phyloP scores from a whole-genome alignment of 331 rosid genomes.

The Telfairia occidentalis region DNA sequence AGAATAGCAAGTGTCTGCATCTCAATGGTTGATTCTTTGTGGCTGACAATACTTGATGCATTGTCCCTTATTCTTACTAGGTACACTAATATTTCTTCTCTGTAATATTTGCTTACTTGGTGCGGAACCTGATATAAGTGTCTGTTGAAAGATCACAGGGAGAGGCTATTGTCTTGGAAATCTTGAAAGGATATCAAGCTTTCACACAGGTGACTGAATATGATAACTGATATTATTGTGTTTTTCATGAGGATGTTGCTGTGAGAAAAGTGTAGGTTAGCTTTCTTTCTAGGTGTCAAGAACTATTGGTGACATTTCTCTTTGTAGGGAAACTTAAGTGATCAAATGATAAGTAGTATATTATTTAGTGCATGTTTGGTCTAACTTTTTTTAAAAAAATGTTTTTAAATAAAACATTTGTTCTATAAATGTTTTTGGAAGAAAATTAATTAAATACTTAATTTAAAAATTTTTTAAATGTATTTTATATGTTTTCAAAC shows the following conservation, averaged over 20 bases:
- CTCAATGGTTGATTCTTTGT: conserved; percentile 87
- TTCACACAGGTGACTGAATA: conserved; percentile 63
- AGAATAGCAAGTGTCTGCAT: conserved; percentile 65
- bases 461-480: too few species aligned
- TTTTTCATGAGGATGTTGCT: background rate
- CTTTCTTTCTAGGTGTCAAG: background rate
- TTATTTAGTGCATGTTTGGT: too few species aligned
- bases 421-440: too few species aligned
- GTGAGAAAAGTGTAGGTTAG: background rate
- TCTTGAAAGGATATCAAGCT: conserved; percentile 94
- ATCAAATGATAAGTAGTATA: too few species aligned
- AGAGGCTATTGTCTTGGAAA: conserved; percentile 95
- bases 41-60: conserved; percentile 92
- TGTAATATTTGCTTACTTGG: conserved; percentile 10
- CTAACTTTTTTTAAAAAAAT: too few species aligned
- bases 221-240: conserved; percentile 5
- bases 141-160: conserved; percentile 78
- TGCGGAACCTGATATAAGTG: conserved; percentile 16
- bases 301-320: background rate
- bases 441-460: too few species aligned
- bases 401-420: too few species aligned
- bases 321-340: background rate
- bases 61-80: conserved; percentile 81
- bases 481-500: too few species aligned
- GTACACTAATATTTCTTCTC: conserved; percentile 26